Percentiles rank a stretch among this genome's conserved stretches.
phyloP scores from a whole-genome alignment of 176 grass and related monocot species.

The Zea mays region DNA sequence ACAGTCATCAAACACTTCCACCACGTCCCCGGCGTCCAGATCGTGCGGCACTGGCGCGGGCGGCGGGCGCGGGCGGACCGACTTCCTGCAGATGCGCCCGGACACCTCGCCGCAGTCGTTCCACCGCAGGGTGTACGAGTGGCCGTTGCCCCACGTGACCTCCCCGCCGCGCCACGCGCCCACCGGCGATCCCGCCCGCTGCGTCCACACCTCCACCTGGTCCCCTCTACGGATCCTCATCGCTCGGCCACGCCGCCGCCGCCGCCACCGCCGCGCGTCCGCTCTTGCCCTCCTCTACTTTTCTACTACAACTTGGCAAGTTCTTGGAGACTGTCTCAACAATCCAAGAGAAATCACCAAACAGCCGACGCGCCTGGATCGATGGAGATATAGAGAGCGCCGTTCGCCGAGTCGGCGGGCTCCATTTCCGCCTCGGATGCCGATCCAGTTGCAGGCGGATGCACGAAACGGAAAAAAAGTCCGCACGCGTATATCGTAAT shows the following conservation, averaged over 20 bases:
- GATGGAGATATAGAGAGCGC: constrained; percentile 15
- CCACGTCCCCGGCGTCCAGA: constrained; percentile 47
- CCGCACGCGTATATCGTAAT: no score
- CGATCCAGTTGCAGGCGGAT: no score
- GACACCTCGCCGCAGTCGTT: constrained; percentile 10
- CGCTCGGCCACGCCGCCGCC: background rate
- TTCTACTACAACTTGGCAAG: background rate
- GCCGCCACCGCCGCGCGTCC: background rate
- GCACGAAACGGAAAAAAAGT: background rate
- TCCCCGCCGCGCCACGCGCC: constrained; percentile 63
- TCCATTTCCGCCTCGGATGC: background rate
- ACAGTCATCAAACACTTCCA: constrained; percentile 51
- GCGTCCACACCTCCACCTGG: constrained; percentile 52
- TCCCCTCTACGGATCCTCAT: constrained; percentile 58
- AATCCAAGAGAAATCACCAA: background rate
- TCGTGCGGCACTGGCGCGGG: constrained; percentile 6
- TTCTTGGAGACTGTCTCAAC: constrained; percentile 10
- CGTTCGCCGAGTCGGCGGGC: constrained; percentile 31
- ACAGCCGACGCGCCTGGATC: background rate
- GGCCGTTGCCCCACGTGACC: constrained; percentile 62
- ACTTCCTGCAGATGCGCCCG: constrained; percentile 47
- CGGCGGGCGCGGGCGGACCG: constrained; percentile 54
- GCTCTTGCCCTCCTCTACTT: background rate
- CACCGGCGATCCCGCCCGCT: constrained; percentile 12
- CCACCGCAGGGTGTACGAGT: constrained; percentile 55